phyloP scores from a whole-genome alignment of 1,139 yeast species.

The Torulaspora pretoriensis region DNA sequence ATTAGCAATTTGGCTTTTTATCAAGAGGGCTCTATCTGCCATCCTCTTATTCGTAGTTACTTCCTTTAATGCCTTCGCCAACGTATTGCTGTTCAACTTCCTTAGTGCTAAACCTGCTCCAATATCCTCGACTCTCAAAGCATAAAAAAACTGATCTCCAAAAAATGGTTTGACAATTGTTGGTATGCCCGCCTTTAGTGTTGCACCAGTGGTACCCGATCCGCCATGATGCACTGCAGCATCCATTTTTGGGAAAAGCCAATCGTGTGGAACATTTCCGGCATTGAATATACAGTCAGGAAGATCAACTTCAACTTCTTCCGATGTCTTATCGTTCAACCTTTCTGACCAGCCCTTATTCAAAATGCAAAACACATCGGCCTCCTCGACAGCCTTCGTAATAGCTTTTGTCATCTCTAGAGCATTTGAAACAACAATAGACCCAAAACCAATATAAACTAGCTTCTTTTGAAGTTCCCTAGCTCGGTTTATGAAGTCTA shows the following conservation, averaged over 20 bases:
- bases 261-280: slow-evolving; percentile 84
- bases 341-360: slow-evolving; percentile 96
- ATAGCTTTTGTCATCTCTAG: slow-evolving; percentile 71
- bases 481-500: slow-evolving; percentile 62
- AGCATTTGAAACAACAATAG: slow-evolving; percentile 86
- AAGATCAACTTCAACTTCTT: slow-evolving; percentile 50
- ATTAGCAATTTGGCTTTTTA: slow-evolving; percentile 57
- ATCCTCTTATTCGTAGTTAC: slow-evolving; percentile 66
- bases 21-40: slow-evolving; percentile 56
- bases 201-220: slow-evolving; percentile 94
- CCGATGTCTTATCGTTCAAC: slow-evolving; percentile 37
- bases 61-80: slow-evolving; percentile 63
- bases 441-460: slow-evolving; percentile 93
- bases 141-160: slow-evolving; percentile 94
- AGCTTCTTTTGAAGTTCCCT: slow-evolving; percentile 56
- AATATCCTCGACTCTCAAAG: slow-evolving; percentile 76
- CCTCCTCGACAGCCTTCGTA: slow-evolving; percentile 67
- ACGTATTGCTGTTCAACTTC: slow-evolving; percentile 59
- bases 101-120: slow-evolving; percentile 79
- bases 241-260: slow-evolving; percentile 85
- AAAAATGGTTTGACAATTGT: slow-evolving; percentile 90
- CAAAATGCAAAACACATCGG: slow-evolving; percentile 80
- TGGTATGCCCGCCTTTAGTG: slow-evolving; percentile 80
- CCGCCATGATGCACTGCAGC: slow-evolving; percentile 99
- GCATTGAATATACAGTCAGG: slow-evolving; percentile 67